Conservation (phyloP, 768 basidiomycete genomes). For the Termitomyces sp. region DNA sequence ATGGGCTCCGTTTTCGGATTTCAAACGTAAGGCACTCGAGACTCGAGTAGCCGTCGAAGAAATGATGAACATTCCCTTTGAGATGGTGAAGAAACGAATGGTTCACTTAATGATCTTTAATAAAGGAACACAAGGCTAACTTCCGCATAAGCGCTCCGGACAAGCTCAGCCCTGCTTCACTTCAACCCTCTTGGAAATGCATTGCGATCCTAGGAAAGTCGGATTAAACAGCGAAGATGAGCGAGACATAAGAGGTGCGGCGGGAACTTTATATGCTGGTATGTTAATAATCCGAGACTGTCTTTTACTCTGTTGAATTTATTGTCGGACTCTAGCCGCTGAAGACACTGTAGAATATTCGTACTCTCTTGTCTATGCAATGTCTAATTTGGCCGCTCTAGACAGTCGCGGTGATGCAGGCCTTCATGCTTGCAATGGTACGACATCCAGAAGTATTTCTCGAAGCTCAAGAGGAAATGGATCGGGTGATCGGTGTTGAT, state of each 20-base stretch:
- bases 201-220: constrained; percentile 27
- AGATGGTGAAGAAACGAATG: constrained; percentile 44
- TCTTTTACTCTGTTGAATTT: background rate
- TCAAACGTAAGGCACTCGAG: constrained; percentile 39
- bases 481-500: constrained; percentile 35
- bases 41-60: constrained; percentile 37
- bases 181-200: constrained; percentile 36
- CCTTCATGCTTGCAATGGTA: constrained; percentile 51
- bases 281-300: constrained; percentile 8
- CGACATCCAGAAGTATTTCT: constrained; percentile 43
- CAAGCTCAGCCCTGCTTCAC: constrained; percentile 39
- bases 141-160: constrained; percentile 31
- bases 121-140: constrained; percentile 2
- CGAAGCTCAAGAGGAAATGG: constrained; percentile 48
- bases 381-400: constrained; percentile 18
- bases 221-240: constrained; percentile 36
- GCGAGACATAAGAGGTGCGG: constrained; percentile 51
- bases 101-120: constrained; percentile 19
- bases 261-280: constrained; percentile 49
- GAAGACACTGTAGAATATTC: constrained; percentile 30
- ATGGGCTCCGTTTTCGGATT: constrained; percentile 43
- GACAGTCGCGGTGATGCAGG: constrained; percentile 45
- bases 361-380: background rate
- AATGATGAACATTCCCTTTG: constrained; percentile 48
- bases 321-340: constrained; percentile 22